Conservation (phyloP, 371 early-diverging fungal species). For the Zychaea mexicana region DNA sequence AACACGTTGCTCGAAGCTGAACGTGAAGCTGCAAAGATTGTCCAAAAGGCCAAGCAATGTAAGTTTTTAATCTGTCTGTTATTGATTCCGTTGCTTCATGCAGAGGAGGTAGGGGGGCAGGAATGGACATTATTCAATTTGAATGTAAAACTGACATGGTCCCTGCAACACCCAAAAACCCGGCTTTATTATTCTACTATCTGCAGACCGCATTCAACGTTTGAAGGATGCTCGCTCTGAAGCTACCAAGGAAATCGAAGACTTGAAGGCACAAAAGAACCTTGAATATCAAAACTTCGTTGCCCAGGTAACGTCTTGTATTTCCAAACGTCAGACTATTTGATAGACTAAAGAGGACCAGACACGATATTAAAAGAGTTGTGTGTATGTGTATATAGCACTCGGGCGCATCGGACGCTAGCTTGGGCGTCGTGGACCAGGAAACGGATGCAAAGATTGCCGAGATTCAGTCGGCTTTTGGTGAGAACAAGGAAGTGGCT, state of each 20-base stretch:
- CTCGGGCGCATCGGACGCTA: conserved; percentile 75
- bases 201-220: conserved; percentile 86
- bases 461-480: conserved; percentile 65
- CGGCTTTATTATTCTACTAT: not conserved
- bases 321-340: no score
- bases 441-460: conserved; percentile 82
- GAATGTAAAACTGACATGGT: not conserved
- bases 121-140: no score
- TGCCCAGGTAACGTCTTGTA: conserved; percentile 79
- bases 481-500: conserved; percentile 73
- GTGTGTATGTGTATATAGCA: conserved; percentile 62
- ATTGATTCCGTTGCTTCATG: no score
- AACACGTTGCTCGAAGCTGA: conserved; percentile 86
- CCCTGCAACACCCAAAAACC: no score
- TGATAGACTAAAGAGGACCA: no score
- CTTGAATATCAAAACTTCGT: conserved; percentile 83
- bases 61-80: no score
- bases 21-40: conserved; percentile 86
- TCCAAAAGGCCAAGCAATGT: conserved; percentile 93
- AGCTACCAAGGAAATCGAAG: conserved; percentile 91
- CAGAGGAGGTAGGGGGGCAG: no score
- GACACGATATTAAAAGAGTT: no score
- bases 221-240: conserved; percentile 94
- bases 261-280: conserved; percentile 83
- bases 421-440: conserved; percentile 65